phyloP scores from a whole-genome alignment of 768 basidiomycete genomes.

The Phanerochaete carnosa region DNA sequence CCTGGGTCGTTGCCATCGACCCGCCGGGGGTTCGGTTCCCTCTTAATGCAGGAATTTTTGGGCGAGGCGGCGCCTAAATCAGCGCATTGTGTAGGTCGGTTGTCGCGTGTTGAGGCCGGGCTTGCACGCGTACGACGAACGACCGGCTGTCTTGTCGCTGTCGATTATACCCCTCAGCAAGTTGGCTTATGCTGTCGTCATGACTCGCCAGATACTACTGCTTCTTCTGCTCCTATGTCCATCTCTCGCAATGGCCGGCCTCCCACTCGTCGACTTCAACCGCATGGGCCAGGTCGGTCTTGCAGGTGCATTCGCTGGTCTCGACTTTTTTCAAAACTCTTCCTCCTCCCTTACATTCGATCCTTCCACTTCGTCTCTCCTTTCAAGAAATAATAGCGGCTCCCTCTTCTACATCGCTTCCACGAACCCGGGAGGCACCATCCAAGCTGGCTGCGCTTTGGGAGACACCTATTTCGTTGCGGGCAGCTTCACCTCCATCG shows the following conservation, averaged over 20 bases:
- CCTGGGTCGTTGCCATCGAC: constrained; percentile 41
- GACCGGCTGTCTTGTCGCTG: not conserved
- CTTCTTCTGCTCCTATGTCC: constrained; percentile 25
- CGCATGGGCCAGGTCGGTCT: constrained; percentile 88
- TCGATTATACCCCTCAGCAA: not conserved
- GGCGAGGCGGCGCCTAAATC: not conserved
- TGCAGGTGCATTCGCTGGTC: constrained; percentile 83
- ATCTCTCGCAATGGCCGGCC: constrained; percentile 25
- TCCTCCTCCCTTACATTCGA: constrained; percentile 55
- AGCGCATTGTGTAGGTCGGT: not conserved
- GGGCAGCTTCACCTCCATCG: constrained; percentile 78
- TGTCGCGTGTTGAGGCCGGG: constrained; percentile 2
- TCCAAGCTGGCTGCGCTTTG: constrained; percentile 71
- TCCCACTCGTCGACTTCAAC: constrained; percentile 27
- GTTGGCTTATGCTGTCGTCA: not conserved
- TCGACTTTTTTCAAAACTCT: constrained; percentile 69
- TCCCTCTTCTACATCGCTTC: constrained; percentile 66
- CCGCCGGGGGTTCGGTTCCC: constrained; percentile 90
- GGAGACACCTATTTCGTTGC: constrained; percentile 72
- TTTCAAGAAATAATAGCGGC: constrained; percentile 64
- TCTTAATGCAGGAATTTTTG: constrained; percentile 55
- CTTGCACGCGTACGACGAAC: constrained; percentile 2
- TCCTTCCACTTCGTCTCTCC: constrained; percentile 66
- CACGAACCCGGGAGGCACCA: constrained; percentile 76
- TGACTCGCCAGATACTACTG: constrained; percentile 14